Evolutionary conservation across 768 basidiomycete species (phyloP).

Genomic region (Strobilomyces echinocephalus): DNA sequence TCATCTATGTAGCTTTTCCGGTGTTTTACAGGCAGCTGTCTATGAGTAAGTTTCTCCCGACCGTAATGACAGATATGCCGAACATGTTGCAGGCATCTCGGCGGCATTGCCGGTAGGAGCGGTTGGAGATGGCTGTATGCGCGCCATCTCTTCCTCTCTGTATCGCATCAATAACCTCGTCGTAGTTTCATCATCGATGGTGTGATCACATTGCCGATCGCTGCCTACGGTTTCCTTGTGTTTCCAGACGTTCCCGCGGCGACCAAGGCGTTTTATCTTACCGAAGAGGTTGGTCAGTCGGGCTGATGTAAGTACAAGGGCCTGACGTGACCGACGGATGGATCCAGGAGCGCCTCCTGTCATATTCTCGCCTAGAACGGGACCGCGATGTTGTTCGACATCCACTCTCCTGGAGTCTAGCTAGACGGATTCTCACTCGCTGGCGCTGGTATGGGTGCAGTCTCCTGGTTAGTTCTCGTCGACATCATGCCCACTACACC

Average conservation of each 20-base stretch:
- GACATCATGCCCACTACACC: background rate
- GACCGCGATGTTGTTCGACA: conserved; percentile 39
- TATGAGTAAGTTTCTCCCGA: conserved; percentile 42
- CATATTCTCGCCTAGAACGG: conserved; percentile 42
- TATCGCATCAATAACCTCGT: background rate
- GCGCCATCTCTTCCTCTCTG: background rate
- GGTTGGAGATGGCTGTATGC: conserved; percentile 65
- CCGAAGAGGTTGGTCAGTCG: conserved; percentile 42
- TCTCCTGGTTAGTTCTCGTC: conserved; percentile 41
- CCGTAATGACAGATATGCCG: background rate
- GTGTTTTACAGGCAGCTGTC: conserved; percentile 59
- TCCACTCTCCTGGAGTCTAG: conserved; percentile 44
- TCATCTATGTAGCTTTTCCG: conserved; percentile 47
- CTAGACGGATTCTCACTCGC: conserved; percentile 45
- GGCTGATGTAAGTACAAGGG: background rate
- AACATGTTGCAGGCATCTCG: conserved; percentile 39
- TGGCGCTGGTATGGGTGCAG: conserved; percentile 73
- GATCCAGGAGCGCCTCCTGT: conserved; percentile 50
- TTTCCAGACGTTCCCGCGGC: conserved; percentile 70
- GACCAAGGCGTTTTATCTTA: conserved; percentile 61
- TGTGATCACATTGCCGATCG: conserved; percentile 67
- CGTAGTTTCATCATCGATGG: conserved; percentile 63
- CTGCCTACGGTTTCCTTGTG: conserved; percentile 63
- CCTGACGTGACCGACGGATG: background rate
- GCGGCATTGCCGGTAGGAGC: conserved; percentile 47